Percentiles rank a stretch among this genome's conserved stretches.
Conservation (phyloP, 2,329 filamentous ascomycete species). For the Corinectria fuckeliana region DNA sequence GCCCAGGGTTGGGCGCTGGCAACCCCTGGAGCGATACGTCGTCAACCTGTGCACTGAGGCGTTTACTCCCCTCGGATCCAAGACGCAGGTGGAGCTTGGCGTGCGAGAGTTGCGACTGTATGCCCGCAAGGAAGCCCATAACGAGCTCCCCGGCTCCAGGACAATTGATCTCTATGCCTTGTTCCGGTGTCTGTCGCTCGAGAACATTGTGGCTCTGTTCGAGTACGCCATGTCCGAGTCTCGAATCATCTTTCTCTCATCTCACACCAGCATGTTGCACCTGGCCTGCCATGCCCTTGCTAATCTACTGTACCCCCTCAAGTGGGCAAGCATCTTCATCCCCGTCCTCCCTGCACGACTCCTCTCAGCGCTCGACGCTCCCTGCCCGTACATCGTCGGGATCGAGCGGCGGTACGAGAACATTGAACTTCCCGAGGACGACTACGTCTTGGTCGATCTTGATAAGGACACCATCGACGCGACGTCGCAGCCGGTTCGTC, state of each 20-base stretch:
- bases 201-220: conserved; percentile 90
- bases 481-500: conserved; percentile 74
- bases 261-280: conserved; percentile 95
- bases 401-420: conserved; percentile 91
- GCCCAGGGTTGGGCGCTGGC: conserved; percentile 91
- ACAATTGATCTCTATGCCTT: conserved; percentile 92
- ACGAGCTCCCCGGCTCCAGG: conserved; percentile 90
- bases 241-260: conserved; percentile 94
- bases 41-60: conserved; percentile 97
- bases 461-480: conserved; percentile 91
- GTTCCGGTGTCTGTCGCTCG: conserved; percentile 87
- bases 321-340: conserved; percentile 95
- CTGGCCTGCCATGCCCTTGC: conserved; percentile 87
- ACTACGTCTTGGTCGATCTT: conserved; percentile 93
- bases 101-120: conserved; percentile 91
- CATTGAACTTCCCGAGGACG: conserved; percentile 87
- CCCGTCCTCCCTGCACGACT: conserved; percentile 87
- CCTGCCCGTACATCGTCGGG: conserved; percentile 96
- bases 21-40: conserved; percentile 94
- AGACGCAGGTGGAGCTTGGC: conserved; percentile 92
- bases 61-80: conserved; percentile 87
- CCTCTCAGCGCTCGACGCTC: conserved; percentile 89
- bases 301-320: conserved; percentile 85
- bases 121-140: conserved; percentile 88
- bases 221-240: conserved; percentile 94